Evolutionary conservation across 257 asterid genomes (phyloP).

Genomic region (Solanum chiquidenum): DNA sequence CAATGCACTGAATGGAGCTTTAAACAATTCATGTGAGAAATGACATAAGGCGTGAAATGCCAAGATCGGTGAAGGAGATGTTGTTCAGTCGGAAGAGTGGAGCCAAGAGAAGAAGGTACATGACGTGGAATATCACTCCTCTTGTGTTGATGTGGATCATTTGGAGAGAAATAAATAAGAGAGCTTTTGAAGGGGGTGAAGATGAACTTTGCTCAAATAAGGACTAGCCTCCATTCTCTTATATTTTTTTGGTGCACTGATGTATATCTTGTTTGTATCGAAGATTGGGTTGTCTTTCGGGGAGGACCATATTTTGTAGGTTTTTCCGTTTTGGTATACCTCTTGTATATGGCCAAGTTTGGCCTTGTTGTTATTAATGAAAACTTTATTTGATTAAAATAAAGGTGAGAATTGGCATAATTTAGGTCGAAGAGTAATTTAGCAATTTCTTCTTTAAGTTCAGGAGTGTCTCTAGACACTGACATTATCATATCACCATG

Average conservation of each 20-base stretch:
- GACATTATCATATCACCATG: neutral
- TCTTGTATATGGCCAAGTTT: neutral
- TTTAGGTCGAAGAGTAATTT: neutral
- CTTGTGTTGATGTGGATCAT: neutral
- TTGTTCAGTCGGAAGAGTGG: neutral
- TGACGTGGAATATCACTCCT: neutral
- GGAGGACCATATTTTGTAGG: neutral
- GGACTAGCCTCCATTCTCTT: neutral
- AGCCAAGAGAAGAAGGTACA: neutral
- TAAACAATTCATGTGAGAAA: neutral
- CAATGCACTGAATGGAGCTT: neutral
- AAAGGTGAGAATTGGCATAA: neutral
- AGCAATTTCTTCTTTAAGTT: neutral
- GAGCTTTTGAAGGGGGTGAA: neutral
- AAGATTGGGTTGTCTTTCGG: neutral
- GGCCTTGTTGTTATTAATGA: neutral
- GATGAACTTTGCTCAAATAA: neutral
- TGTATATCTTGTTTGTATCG: neutral
- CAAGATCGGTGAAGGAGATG: neutral
- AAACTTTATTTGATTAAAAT: neutral
- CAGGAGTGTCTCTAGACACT: neutral
- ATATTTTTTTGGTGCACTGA: neutral
- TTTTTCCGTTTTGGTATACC: neutral
- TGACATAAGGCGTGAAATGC: neutral
- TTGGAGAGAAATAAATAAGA: neutral